Conservation (phyloP, 371 early-diverging fungal species). For the Choanephora cucurbitarum region DNA sequence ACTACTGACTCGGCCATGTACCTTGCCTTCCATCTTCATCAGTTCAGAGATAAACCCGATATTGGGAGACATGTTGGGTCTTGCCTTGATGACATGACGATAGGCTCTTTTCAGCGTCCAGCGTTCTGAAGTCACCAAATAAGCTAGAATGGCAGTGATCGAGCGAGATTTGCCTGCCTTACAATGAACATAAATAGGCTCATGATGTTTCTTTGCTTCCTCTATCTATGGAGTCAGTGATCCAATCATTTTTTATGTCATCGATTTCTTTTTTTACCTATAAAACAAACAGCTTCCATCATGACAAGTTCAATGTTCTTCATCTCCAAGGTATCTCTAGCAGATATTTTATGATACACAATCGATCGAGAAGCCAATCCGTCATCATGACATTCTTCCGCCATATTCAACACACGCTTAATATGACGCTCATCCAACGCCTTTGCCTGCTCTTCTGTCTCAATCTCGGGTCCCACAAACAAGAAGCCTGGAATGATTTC, state of each 20-base stretch:
- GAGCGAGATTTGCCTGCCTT: conserved; percentile 86
- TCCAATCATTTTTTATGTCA: too few species aligned
- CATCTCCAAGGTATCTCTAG: conserved; percentile 64
- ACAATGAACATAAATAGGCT: conserved; percentile 83
- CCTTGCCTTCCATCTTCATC: conserved; percentile 70
- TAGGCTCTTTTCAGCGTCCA: conserved; percentile 78
- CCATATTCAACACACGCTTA: conserved; percentile 63
- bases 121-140: conserved; percentile 64
- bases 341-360: conserved; percentile 58
- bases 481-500: conserved; percentile 63
- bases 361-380: conserved; percentile 28
- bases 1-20: conserved; percentile 55
- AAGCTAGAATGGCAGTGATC: conserved; percentile 77
- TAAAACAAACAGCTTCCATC: conserved; percentile 59
- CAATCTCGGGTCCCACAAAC: conserved; percentile 65
- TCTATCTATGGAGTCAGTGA: conserved; percentile 29
- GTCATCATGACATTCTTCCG: conserved; percentile 62
- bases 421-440: conserved; percentile 48
- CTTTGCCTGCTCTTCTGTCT: conserved; percentile 50
- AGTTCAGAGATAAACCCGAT: conserved; percentile 84
- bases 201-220: conserved; percentile 47
- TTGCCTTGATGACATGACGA: conserved; percentile 65
- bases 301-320: conserved; percentile 62
- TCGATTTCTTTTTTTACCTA: conserved; percentile 45
- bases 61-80: conserved; percentile 82